Evolutionary conservation across 352 stramenopile species (phyloP).

Genomic region (Globisporangium radiosum): DNA sequence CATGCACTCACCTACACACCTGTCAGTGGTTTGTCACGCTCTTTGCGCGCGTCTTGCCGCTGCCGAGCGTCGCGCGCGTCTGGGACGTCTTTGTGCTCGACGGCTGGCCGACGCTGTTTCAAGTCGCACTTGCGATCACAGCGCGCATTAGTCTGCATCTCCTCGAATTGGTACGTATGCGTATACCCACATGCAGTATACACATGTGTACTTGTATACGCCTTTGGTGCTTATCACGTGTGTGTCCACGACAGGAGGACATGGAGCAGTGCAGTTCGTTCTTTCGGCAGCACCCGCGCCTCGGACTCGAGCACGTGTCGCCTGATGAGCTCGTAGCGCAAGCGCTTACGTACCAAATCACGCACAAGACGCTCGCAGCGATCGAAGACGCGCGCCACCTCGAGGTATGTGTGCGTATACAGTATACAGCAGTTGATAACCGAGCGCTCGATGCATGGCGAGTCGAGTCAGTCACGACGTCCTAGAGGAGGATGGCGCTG

Average conservation of each 20-base stretch:
- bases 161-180: constrained; percentile 36
- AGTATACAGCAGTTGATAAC: too few species aligned
- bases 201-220: too few species aligned
- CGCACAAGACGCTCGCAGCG: constrained; percentile 37
- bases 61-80: constrained; percentile 37
- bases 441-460: too few species aligned
- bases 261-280: constrained; percentile 72
- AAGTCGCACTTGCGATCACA: constrained; percentile 59
- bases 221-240: not conserved
- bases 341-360: constrained; percentile 64
- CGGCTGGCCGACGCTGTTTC: constrained; percentile 73
- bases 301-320: constrained; percentile 32
- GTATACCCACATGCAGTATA: too few species aligned
- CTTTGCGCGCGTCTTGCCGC: constrained; percentile 58
- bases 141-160: constrained; percentile 47
- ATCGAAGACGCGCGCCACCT: constrained; percentile 68
- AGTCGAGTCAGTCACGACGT: too few species aligned
- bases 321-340: constrained; percentile 32
- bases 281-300: constrained; percentile 53
- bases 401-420: constrained; percentile 27
- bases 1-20: not conserved
- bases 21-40: constrained; percentile 79
- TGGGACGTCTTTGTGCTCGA: constrained; percentile 76
- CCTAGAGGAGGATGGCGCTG: too few species aligned
- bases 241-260: constrained; percentile 22